Conservation (phyloP, 768 basidiomycete species). For the Mycena rebaudengoi region DNA sequence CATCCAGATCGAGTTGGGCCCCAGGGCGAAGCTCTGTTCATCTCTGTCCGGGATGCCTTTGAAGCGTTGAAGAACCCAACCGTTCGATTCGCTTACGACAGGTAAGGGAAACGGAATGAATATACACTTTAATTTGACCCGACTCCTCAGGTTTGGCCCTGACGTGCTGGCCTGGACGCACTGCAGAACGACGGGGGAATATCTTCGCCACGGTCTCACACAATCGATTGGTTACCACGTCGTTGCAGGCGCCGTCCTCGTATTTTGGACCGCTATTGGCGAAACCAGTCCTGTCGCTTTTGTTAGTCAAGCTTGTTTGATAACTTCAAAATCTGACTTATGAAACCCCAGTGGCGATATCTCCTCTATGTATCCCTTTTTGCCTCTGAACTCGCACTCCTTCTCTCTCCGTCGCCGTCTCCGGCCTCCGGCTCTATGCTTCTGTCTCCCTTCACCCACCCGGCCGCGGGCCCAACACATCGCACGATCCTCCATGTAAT, state of each 20-base stretch:
- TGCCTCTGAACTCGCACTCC: slow-evolving; percentile 69
- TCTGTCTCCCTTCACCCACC: slow-evolving; percentile 32
- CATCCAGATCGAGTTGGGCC: slow-evolving; percentile 80
- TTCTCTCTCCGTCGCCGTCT: slow-evolving; percentile 66
- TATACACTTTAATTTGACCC: not conserved
- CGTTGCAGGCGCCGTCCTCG: slow-evolving; percentile 60
- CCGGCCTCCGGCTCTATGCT: slow-evolving; percentile 24
- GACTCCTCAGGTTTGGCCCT: slow-evolving; percentile 74
- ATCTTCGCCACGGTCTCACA: slow-evolving; percentile 69
- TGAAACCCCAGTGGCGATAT: slow-evolving; percentile 74
- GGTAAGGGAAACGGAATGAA: slow-evolving; percentile 42
- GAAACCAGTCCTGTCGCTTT: slow-evolving; percentile 68
- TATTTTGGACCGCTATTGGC: slow-evolving; percentile 71
- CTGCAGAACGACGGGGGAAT: slow-evolving; percentile 76
- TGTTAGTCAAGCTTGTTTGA: slow-evolving; percentile 53
- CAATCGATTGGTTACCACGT: slow-evolving; percentile 74
- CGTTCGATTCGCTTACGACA: slow-evolving; percentile 86
- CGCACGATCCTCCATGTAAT: slow-evolving; percentile 45
- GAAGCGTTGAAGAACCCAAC: slow-evolving; percentile 82
- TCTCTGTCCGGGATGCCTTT: slow-evolving; percentile 74
- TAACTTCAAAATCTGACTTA: slow-evolving; percentile 9
- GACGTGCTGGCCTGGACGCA: slow-evolving; percentile 73
- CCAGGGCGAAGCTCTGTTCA: slow-evolving; percentile 70
- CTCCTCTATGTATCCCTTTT: slow-evolving; percentile 70
- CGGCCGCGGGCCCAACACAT: slow-evolving; percentile 27